A percentile compares a stretch with the other conserved stretches of the same genome.
phyloP scores from a whole-genome alignment of 2,329 filamentous ascomycete species.

The Passalora sequoiae region DNA sequence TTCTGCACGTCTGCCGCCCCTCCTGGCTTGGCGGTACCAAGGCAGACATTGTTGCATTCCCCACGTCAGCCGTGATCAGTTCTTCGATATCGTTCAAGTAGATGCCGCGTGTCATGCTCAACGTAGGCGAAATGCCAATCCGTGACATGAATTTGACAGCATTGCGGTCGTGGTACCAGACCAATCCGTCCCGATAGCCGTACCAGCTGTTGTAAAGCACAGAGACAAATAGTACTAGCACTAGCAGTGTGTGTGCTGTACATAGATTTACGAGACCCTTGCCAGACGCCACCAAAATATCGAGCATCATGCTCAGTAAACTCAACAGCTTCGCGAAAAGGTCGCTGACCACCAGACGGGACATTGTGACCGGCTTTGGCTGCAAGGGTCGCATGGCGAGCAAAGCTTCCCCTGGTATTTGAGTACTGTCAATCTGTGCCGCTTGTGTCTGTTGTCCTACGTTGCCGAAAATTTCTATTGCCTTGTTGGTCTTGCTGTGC shows the following conservation, averaged over 20 bases:
- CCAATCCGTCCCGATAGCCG: conserved; percentile 64
- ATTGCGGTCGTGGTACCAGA: conserved; percentile 81
- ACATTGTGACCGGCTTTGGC: conserved; percentile 21
- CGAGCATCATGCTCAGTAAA: conserved; percentile 31
- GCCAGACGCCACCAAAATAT: conserved; percentile 40
- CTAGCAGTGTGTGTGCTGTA: conserved; percentile 65
- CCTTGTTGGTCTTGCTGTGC: conserved; percentile 69
- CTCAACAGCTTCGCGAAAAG: conserved; percentile 24
- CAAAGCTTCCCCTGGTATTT: conserved; percentile 16
- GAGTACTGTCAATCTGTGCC: conserved; percentile 38
- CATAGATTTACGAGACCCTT: conserved; percentile 28
- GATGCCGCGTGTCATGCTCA: conserved; percentile 77
- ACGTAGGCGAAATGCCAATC: conserved; percentile 72
- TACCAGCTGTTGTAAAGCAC: conserved; percentile 68
- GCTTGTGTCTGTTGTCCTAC: conserved; percentile 61
- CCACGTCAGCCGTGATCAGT: conserved; percentile 36
- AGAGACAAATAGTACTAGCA: conserved; percentile 65
- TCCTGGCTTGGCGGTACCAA: conserved; percentile 1
- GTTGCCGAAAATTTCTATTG: conserved; percentile 72
- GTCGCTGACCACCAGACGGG: conserved; percentile 30
- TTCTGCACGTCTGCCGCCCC: conserved; percentile 26
- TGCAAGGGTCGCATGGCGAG: conserved; percentile 10
- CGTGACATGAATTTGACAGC: conserved; percentile 75
- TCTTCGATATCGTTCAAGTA: conserved; percentile 77
- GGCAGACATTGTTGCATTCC: conserved; percentile 15